Evolutionary conservation across 2,329 filamentous ascomycete genomes (phyloP), one percentile per base, ranked within the genome.

Genomic region (Alternaria viburni): DNA sequence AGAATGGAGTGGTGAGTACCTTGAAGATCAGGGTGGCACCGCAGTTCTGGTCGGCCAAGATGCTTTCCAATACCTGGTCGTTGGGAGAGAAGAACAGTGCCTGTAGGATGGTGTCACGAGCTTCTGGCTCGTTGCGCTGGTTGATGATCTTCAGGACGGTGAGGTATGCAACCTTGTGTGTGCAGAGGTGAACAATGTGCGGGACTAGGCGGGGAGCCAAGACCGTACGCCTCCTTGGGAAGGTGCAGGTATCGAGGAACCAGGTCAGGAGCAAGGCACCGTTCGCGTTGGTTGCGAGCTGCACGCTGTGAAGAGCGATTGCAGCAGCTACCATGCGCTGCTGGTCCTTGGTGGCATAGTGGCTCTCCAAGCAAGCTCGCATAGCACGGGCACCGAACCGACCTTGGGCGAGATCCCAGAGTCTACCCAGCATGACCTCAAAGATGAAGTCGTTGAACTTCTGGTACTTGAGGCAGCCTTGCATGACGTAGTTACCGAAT

Each of bases 61-160:
- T 98, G 59, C 93, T 92, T 78, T 97, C 94, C 44, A 99, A 83
- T 2, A 92, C 89, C 70, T 94, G 90, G 73, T 98, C 93, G 65
- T 95, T 92, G 3, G 89, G 87, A 9, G 92, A 93, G 81, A 97
- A 97, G 86, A 99, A 98, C 32, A 99, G 84, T 3, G 95, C 94
- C 78, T 93, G 91, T 44, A 98, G 85, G 43, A 99, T 93, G 51
- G 88, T 91, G 75, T 99, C 95, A 12, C 96, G 89, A 4, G 96
- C 96, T 65, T 98, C 95, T 0, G 92, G 87, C 81, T 99, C 96
- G 32, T 94, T 92, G 77, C 97, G 93, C 81, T 99, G 96, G 79
- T 99, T 99, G 81, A 99, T 97, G 54, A 98, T 93, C 84, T 99
- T 99, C 61, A 99, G 85, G 1, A 99, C 95, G 0, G 96, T 99